A percentile compares a stretch with the other conserved stretches of the same genome.
Conservation (phyloP, 148 eudicot species). For the Camellia lanceoleosa region DNA sequence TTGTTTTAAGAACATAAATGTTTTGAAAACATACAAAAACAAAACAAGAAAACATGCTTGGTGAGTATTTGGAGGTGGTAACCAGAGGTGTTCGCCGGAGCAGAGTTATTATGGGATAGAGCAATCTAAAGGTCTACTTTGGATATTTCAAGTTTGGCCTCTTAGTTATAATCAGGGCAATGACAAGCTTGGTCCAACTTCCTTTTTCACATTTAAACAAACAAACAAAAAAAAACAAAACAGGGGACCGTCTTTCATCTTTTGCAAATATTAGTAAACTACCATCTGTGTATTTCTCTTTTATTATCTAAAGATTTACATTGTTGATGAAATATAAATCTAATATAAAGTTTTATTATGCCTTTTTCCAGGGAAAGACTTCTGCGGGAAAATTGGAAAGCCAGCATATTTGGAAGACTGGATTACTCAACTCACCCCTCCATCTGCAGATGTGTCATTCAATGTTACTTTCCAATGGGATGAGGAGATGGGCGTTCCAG, state of each 20-base stretch:
- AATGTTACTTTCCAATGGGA: slow-evolving; percentile 58
- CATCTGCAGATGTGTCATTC: slow-evolving; percentile 46
- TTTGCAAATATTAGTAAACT: background rate
- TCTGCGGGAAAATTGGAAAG: slow-evolving; percentile 27
- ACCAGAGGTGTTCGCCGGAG: too few relatives aligned
- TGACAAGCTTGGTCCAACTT: too few relatives aligned
- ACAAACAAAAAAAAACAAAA: too few relatives aligned
- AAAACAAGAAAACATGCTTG: too few relatives aligned
- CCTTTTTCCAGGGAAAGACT: background rate
- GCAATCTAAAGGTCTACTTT: too few relatives aligned
- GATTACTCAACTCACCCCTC: slow-evolving; percentile 33
- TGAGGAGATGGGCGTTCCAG: slow-evolving; percentile 53
- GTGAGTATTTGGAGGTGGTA: background rate
- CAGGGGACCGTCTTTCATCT: too few relatives aligned
- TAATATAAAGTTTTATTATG: background rate
- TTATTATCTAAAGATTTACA: background rate
- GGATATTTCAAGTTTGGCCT: too few relatives aligned
- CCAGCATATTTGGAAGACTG: slow-evolving; percentile 49
- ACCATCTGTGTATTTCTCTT: background rate
- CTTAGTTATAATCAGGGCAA: too few relatives aligned
- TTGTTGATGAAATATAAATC: background rate
- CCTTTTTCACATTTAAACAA: too few relatives aligned
- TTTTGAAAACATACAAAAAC: too few relatives aligned
- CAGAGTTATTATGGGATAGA: too few relatives aligned
- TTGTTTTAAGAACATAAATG: too few relatives aligned